Conservation (phyloP, 2,329 filamentous ascomycete genomes). For the Xenoacremonium recifei region DNA sequence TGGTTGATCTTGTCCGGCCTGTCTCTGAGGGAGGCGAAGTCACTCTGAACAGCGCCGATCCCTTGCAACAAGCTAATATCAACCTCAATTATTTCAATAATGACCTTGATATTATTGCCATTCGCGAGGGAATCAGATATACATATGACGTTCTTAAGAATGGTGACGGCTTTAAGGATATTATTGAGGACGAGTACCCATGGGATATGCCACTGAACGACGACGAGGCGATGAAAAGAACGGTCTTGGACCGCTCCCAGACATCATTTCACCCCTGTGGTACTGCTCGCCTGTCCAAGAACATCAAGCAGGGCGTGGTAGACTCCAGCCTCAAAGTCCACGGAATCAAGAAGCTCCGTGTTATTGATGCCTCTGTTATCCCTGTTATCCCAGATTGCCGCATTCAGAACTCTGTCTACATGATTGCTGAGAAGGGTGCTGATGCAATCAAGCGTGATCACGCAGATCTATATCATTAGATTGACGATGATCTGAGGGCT, state of each 20-base stretch:
- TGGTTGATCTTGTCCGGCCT: neutral
- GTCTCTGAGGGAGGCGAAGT: neutral
- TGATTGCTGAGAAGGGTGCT: neutral
- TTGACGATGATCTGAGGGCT: no score
- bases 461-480: neutral
- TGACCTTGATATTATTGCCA: neutral
- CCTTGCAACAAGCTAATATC: neutral
- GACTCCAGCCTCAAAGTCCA: neutral
- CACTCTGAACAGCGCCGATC: neutral
- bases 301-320: neutral
- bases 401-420: neutral
- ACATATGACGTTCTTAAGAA: neutral
- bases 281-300: neutral
- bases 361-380: neutral
- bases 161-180: neutral
- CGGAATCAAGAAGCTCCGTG: neutral
- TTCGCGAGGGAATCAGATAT: neutral
- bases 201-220: neutral
- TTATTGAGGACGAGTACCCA: neutral
- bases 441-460: neutral
- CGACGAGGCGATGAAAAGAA: neutral
- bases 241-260: neutral
- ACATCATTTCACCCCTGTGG: neutral
- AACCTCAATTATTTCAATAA: neutral
- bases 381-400: neutral